Evolutionary conservation across 202 grass and related monocot genomes (phyloP).

Genomic region (Brachypodium distachyon): DNA sequence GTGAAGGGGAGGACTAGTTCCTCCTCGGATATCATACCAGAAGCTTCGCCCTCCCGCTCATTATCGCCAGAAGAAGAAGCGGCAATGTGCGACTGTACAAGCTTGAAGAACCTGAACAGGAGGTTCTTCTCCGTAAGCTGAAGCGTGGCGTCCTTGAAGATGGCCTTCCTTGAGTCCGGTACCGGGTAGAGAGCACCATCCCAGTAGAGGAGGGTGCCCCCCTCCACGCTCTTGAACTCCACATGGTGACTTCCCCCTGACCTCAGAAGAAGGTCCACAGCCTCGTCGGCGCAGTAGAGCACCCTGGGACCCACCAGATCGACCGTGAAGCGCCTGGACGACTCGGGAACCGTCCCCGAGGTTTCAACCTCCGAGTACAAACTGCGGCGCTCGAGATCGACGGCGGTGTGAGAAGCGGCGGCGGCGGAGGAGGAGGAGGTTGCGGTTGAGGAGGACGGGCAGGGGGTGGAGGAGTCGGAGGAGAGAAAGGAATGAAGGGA

Average conservation of each 20-base stretch:
- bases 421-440: neutral
- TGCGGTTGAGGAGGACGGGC: neutral
- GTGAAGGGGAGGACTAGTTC: constrained; percentile 64
- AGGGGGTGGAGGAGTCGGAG: neutral
- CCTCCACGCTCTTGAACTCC: constrained; percentile 87
- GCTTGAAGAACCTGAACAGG: constrained; percentile 68
- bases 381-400: constrained; percentile 32
- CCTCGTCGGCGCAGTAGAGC: constrained; percentile 82
- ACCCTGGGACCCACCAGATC: constrained; percentile 67
- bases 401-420: neutral
- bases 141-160: constrained; percentile 69
- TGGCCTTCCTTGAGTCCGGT: constrained; percentile 67
- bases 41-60: constrained; percentile 8
- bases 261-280: constrained; percentile 67
- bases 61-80: neutral
- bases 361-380: constrained; percentile 58
- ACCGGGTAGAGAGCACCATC: constrained; percentile 61
- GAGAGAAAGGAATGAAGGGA: constrained; percentile 43
- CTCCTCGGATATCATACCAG: constrained; percentile 43
- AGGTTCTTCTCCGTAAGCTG: constrained; percentile 50
- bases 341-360: constrained; percentile 44
- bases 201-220: constrained; percentile 76
- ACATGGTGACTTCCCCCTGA: constrained; percentile 78
- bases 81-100: constrained; percentile 58
- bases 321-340: constrained; percentile 43